These are phyloP conservation scores for Talaromyces ruber DNA, from an alignment of 495 filamentous ascomycete species.

Conservation along the genomic window DNA sequence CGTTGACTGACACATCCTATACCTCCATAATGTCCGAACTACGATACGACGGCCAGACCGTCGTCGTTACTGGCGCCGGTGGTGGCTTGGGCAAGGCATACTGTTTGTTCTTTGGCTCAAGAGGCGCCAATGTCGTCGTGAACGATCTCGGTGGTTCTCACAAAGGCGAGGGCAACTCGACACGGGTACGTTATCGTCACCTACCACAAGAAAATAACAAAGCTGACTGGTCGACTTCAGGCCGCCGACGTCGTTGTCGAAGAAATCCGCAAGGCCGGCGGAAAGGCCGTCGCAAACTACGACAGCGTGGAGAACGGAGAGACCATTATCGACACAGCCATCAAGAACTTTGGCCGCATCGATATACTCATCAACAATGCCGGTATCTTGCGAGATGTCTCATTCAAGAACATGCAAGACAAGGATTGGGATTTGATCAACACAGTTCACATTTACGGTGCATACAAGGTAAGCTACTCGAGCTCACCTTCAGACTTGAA, in stretches of 20 bases:
- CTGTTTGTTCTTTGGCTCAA: constrained; percentile 80
- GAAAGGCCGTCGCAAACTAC: constrained; percentile 97
- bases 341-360: constrained; percentile 84
- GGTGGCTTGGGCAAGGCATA: constrained; percentile 93
- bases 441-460: constrained; percentile 87
- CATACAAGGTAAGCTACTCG: constrained; percentile 62
- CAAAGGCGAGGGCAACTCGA: constrained; percentile 85
- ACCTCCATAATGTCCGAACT: constrained; percentile 74
- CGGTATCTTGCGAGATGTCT: constrained; percentile 90
- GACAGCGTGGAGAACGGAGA: constrained; percentile 94
- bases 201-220: not conserved
- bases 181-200: constrained; percentile 50
- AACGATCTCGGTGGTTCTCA: constrained; percentile 94
- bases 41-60: constrained; percentile 91
- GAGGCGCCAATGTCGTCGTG: constrained; percentile 93
- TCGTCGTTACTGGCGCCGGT: constrained; percentile 93
- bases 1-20: not conserved
- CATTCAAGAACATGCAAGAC: constrained; percentile 99
- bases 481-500: not conserved
- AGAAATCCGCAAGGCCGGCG: constrained; percentile 85
- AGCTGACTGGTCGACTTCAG: constrained; percentile 27
- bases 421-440: constrained; percentile 93
- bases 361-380: constrained; percentile 97
- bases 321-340: constrained; percentile 91
- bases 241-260: constrained; percentile 93